phyloP scores from a whole-genome alignment of 1,284 basidiomycete species.

The Xerocomus minutiporus region DNA sequence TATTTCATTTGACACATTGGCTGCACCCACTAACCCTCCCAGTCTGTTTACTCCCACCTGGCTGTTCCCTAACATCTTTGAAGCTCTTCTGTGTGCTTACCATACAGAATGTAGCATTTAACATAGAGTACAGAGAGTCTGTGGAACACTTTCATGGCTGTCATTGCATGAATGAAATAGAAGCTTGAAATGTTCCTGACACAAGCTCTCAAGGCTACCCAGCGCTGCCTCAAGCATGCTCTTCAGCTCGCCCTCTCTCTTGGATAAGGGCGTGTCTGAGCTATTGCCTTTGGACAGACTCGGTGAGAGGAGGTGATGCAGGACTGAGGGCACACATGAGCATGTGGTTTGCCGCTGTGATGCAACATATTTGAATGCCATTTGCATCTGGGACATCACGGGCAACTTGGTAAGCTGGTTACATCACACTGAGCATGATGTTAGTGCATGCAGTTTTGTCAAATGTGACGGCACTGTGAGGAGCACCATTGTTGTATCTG shows the following conservation, averaged over 20 bases:
- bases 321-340: conserved; percentile 48
- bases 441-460: conserved; percentile 55
- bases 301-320: conserved; percentile 50
- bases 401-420: conserved; percentile 46
- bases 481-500: conserved; percentile 69
- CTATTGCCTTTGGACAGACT: conserved; percentile 38
- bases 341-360: conserved; percentile 48
- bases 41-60: too few species aligned
- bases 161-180: too few species aligned
- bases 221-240: conserved; percentile 61
- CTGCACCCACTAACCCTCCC: too few species aligned
- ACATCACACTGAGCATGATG: conserved; percentile 64
- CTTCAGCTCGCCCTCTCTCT: conserved; percentile 59
- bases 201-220: conserved; percentile 57
- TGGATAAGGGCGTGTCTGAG: conserved; percentile 46
- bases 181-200: conserved; percentile 14
- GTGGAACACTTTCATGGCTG: too few species aligned
- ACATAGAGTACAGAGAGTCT: too few species aligned
- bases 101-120: too few species aligned
- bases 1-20: too few species aligned
- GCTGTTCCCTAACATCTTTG: too few species aligned
- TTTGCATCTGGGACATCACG: conserved; percentile 48
- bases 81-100: too few species aligned
- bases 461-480: conserved; percentile 70
- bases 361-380: conserved; percentile 56